Conservation (phyloP, 2,329 filamentous ascomycete genomes). For the Scleromitrula shiraiana region DNA sequence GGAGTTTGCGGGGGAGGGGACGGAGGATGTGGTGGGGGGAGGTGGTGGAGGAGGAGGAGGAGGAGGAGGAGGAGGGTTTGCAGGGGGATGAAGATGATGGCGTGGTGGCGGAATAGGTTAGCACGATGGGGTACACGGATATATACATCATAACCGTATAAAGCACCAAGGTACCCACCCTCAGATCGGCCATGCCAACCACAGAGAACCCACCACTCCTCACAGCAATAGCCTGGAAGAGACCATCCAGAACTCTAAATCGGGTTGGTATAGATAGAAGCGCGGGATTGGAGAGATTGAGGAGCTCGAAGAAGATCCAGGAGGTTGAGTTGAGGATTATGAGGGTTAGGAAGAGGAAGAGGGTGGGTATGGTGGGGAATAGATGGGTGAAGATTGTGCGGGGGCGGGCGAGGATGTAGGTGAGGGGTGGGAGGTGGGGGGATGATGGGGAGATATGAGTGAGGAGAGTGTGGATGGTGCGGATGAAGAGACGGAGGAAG, state of each 20-base stretch:
- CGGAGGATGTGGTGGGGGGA: constrained; percentile 46
- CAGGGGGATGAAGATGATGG: constrained; percentile 33
- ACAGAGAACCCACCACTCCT: constrained; percentile 56
- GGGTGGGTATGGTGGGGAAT: constrained; percentile 26
- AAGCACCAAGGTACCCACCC: constrained; percentile 32
- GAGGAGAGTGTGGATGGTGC: not conserved
- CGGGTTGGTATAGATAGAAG: constrained; percentile 44
- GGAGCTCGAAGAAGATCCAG: constrained; percentile 41
- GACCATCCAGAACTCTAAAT: constrained; percentile 51
- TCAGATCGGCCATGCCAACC: not conserved
- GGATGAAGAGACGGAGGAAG: not conserved
- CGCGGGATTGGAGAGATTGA: constrained; percentile 50
- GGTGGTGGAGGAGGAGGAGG: constrained; percentile 13
- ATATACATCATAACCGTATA: constrained; percentile 63
- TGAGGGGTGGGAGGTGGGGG: constrained; percentile 38
- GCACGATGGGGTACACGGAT: constrained; percentile 51
- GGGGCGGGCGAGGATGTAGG: not conserved
- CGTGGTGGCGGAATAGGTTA: constrained; percentile 30
- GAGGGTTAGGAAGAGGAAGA: constrained; percentile 48
- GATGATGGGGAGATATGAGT: not conserved
- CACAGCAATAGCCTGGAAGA: constrained; percentile 58
- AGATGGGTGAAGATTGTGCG: not conserved
- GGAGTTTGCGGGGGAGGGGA: constrained; percentile 51
- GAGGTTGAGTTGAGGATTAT: constrained; percentile 53
- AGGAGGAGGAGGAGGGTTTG: constrained; percentile 33